Percentiles rank a stretch among this genome's conserved stretches.
Conservation (phyloP, 2,329 filamentous ascomycete species). For the Colletotrichum theobromicola region DNA sequence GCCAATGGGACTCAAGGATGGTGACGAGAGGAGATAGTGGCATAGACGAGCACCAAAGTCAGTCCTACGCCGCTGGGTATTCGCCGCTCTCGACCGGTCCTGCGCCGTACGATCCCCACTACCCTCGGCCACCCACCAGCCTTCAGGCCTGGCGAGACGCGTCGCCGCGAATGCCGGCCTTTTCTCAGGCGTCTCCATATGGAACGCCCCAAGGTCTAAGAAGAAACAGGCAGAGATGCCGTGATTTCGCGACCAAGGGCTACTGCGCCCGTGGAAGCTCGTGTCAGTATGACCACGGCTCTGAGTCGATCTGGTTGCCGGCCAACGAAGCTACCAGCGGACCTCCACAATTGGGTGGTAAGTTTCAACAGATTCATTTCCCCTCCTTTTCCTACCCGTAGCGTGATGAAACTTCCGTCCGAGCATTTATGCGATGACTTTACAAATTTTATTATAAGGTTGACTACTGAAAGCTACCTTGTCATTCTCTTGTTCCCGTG, state of each 20-base stretch:
- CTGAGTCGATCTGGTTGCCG: conserved; percentile 21
- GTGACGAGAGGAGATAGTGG: conserved; percentile 5
- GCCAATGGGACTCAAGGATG: conserved; percentile 38
- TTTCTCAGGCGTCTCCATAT: neutral
- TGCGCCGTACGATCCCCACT: conserved; percentile 61
- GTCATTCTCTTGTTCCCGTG: neutral
- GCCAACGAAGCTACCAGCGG: neutral
- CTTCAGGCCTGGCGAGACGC: neutral
- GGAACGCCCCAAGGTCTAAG: conserved; percentile 16
- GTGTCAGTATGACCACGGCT: conserved; percentile 74
- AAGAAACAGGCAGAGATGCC: conserved; percentile 59
- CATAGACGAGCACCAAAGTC: neutral
- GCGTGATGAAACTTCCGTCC: conserved; percentile 23
- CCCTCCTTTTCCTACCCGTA: neutral
- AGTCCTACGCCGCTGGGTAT: neutral
- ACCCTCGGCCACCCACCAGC: neutral
- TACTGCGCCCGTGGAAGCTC: conserved; percentile 71
- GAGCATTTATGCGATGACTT: conserved; percentile 26
- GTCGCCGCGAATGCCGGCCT: neutral
- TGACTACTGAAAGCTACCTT: conserved; percentile 32
- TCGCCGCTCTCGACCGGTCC: conserved; percentile 31
- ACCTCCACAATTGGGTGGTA: conserved; percentile 7
- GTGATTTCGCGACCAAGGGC: conserved; percentile 75
- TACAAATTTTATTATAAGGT: conserved; percentile 28
- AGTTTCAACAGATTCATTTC: neutral